These are phyloP conservation scores for Thielaviopsis populi DNA, from an alignment of 2,329 filamentous ascomycete species.

Conservation along the genomic window DNA sequence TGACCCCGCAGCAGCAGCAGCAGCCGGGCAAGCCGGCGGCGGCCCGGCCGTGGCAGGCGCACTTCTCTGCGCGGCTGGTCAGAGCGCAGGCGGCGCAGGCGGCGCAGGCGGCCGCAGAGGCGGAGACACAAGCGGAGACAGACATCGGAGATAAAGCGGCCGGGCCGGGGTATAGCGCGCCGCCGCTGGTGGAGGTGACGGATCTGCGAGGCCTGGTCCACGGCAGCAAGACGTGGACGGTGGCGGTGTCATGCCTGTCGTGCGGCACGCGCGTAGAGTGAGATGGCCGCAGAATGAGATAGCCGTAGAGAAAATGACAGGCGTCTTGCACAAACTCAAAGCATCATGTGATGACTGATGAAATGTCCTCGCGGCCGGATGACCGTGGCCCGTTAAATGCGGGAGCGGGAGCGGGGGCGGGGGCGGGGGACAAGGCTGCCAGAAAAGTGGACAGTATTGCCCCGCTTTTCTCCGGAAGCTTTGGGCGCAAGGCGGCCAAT, in stretches of 20 bases:
- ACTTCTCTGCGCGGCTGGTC: slow-evolving; percentile 36
- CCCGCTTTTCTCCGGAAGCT: slow-evolving; percentile 15
- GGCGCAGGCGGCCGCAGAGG: too few species aligned
- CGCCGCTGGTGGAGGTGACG: slow-evolving; percentile 36
- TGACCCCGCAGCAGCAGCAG: not conserved
- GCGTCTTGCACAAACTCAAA: too few species aligned
- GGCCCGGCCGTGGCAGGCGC: slow-evolving; percentile 35
- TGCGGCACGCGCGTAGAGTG: slow-evolving; percentile 30
- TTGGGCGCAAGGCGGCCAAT: slow-evolving; percentile 12
- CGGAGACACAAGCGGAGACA: too few species aligned
- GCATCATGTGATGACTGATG: too few species aligned
- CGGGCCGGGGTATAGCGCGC: slow-evolving; percentile 25
- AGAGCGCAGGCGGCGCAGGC: not conserved
- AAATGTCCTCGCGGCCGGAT: too few species aligned
- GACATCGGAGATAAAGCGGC: too few species aligned
- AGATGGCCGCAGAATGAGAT: too few species aligned
- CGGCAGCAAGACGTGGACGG: slow-evolving; percentile 39
- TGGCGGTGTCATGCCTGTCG: slow-evolving; percentile 35
- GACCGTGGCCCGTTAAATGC: too few species aligned
- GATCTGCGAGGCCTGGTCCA: slow-evolving; percentile 36
- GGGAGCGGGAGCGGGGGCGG: too few species aligned
- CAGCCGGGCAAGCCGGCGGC: slow-evolving; percentile 9
- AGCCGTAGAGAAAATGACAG: too few species aligned
- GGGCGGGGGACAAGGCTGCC: not conserved
- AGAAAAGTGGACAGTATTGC: not conserved